phyloP scores from a whole-genome alignment of 352 stramenopile species.

The Pythium pyrilobum region DNA sequence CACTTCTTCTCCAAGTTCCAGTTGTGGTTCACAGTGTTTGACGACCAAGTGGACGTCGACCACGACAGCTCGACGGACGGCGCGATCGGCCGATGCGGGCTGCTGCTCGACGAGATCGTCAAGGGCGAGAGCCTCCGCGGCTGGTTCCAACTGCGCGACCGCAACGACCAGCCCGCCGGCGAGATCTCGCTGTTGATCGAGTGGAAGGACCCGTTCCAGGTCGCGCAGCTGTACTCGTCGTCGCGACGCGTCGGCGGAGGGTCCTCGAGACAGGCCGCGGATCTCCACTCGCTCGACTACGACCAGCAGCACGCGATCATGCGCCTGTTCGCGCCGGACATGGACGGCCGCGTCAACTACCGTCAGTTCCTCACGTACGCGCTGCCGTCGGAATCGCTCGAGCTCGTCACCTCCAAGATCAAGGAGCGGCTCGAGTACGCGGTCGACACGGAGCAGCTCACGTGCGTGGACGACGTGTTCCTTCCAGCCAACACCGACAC shows the following conservation, averaged over 20 bases:
- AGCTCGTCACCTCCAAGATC: constrained; percentile 49
- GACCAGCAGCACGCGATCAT: constrained; percentile 67
- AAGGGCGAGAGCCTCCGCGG: constrained; percentile 65
- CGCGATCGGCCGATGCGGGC: constrained; percentile 63
- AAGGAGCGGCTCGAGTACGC: constrained; percentile 61
- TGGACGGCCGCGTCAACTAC: constrained; percentile 71
- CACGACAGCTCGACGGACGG: constrained; percentile 34
- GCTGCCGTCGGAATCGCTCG: constrained; percentile 43
- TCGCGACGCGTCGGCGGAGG: constrained; percentile 22
- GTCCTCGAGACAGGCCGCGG: constrained; percentile 5
- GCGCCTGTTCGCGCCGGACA: constrained; percentile 45
- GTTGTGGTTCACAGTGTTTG: constrained; percentile 84
- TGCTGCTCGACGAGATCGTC: constrained; percentile 64
- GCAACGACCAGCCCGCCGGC: constrained; percentile 43
- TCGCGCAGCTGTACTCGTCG: constrained; percentile 44
- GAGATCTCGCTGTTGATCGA: constrained; percentile 69
- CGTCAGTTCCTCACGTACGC: constrained; percentile 59
- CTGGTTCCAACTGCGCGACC: constrained; percentile 68
- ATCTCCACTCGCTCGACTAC: constrained; percentile 59
- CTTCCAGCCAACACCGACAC: neutral
- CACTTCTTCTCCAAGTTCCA: constrained; percentile 80
- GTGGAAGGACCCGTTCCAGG: constrained; percentile 74
- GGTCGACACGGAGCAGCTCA: constrained; percentile 42
- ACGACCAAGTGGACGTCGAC: constrained; percentile 54
- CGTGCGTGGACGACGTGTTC: constrained; percentile 36